Base-by-base conservation (phyloP, 2,329 filamentous ascomycete species). In the Alternaria sp. region DNA sequence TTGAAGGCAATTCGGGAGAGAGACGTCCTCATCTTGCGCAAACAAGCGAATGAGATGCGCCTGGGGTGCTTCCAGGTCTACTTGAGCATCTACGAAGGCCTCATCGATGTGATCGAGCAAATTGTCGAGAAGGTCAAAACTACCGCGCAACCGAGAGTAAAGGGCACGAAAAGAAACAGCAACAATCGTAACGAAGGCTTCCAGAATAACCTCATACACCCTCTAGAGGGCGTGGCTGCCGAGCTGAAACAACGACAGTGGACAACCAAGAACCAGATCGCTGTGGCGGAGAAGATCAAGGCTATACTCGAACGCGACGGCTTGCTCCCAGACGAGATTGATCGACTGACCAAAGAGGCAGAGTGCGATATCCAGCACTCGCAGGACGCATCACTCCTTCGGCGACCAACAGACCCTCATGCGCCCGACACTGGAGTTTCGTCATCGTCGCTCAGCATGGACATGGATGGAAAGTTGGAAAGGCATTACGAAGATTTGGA, bases 201-300 rank as follows among this genome's bases (percentile, higher is more conserved):
- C 2, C 20, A 49, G n/a, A 34, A 34, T 6, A n/a, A 18, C 20
- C 18, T 49, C 9, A 16, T 12, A n/a, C 11, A 10, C 2, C 2
- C 45, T 6, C 45, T 49, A 5, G 45, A 49, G 45, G 1, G 7
- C 18, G 18, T 34, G 0, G 28, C 28, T 34, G n/a, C 5, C 1
- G 18, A 30, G 1, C 18, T 49, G 4, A 49, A 49, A n/a, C 45
- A 49, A 20, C 2, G 28, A 1, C 45, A 49, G 28, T 2, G n/a
- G 2, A 49, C 7, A 18, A 3, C 28, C 2, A 49, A 32, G 28
- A 18, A 32, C 3, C 45, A 49, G 28, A 34, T 49, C 8, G 18
- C 18, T 32, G 28, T 49, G 18, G 45, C 18, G 45, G 45, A 34
- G 45, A 49, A 49, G 45, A 49, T 49, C 45, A 22, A 34, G 11